Evolutionary conservation across 192 early-diverging fungal species (phyloP).

Genomic region (Umbelopsis isabellina): DNA sequence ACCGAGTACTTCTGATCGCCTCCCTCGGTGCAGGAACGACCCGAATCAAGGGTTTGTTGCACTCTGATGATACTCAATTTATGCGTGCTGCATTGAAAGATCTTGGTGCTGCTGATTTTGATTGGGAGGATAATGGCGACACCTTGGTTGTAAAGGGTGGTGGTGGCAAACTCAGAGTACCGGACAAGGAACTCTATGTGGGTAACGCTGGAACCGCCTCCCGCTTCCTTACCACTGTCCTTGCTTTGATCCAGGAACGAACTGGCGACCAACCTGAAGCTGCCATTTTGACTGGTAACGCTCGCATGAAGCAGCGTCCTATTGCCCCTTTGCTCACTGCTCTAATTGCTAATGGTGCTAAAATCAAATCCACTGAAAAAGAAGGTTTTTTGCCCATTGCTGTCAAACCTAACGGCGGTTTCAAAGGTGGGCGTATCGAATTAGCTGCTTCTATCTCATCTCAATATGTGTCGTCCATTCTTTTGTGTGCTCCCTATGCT

Average conservation of each 20-base stretch:
- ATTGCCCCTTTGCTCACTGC: conserved; percentile 89
- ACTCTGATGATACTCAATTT: conserved; percentile 98
- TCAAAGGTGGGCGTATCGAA: conserved; percentile 86
- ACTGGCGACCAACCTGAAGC: conserved; percentile 28
- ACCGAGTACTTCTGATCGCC: conserved; percentile 91
- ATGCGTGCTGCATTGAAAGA: conserved; percentile 92
- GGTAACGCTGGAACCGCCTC: conserved; percentile 98
- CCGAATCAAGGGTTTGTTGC: conserved; percentile 83
- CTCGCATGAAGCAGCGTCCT: conserved; percentile 97
- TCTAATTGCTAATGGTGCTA: conserved; percentile 78
- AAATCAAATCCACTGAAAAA: conserved; percentile 75
- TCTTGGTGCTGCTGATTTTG: conserved; percentile 82
- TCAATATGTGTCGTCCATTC: conserved; percentile 97
- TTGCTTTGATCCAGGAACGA: conserved; percentile 67
- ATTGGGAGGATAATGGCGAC: conserved; percentile 93
- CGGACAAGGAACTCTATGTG: conserved; percentile 81
- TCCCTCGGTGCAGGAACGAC: conserved; percentile 84
- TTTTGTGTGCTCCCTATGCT: conserved; percentile 96
- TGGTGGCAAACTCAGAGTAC: conserved; percentile 74
- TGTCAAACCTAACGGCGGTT: conserved; percentile 72
- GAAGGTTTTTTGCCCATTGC: conserved; percentile 87
- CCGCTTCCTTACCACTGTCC: conserved; percentile 91
- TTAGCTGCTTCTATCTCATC: conserved; percentile 93
- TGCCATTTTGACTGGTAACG: conserved; percentile 89
- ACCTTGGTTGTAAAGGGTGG: conserved; percentile 85